A percentile compares a stretch with the other conserved stretches of the same genome.
Evolutionary conservation across 2,329 filamentous ascomycete genomes (phyloP).

Genomic region (Fusarium palustre): DNA sequence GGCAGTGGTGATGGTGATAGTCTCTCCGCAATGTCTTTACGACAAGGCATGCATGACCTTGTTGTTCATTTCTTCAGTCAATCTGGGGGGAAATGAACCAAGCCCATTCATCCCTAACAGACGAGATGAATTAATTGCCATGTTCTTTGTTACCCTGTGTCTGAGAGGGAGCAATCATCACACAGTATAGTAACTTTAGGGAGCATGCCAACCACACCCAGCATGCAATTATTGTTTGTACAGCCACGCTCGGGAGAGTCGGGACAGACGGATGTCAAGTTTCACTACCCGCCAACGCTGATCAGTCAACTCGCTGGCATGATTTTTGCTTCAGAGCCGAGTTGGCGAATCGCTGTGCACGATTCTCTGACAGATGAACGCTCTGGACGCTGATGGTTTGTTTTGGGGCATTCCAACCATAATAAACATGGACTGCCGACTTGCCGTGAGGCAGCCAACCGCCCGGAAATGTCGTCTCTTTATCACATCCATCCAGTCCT

Average conservation of each 20-base stretch:
- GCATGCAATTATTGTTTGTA: conserved; percentile 25
- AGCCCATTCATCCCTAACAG: not conserved
- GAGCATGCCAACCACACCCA: not conserved
- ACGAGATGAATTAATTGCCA: conserved; percentile 11
- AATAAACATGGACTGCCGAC: conserved; percentile 23
- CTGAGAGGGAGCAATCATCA: not conserved
- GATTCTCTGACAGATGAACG: conserved; percentile 6
- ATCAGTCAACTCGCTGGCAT: conserved; percentile 22
- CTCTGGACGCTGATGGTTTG: not conserved
- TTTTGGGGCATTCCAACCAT: conserved; percentile 29
- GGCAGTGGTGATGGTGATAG: conserved; percentile 22
- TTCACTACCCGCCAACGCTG: conserved; percentile 24
- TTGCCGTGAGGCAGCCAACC: conserved; percentile 27
- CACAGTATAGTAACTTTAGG: not conserved
- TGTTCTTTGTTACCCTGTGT: not conserved
- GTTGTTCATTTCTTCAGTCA: conserved; percentile 30
- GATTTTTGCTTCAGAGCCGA: conserved; percentile 16
- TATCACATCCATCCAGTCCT: conserved; percentile 12
- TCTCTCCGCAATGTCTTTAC: conserved; percentile 19
- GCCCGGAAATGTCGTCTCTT: conserved; percentile 7
- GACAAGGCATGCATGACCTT: conserved; percentile 25
- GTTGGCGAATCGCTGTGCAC: conserved; percentile 4
- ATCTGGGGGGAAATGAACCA: conserved; percentile 27
- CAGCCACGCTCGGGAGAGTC: conserved; percentile 40
- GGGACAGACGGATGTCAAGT: conserved; percentile 35